Evolutionary conservation across 2,329 filamentous ascomycete genomes (phyloP), one percentile per base, ranked within the genome.

Genomic region (Camillea tinctor): DNA sequence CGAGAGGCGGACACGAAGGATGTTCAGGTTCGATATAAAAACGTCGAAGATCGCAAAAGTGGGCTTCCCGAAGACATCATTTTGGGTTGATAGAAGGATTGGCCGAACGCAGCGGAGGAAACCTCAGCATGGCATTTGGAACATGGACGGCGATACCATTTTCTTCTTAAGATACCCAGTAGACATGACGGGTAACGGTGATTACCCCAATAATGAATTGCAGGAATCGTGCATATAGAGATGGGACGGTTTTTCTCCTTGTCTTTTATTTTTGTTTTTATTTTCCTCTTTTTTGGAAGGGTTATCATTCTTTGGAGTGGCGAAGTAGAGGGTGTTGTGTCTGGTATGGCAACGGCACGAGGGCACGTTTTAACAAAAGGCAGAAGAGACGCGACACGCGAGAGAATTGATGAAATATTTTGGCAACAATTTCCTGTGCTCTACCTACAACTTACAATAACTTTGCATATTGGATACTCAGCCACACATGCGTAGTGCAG

Each of bases 41-140:
- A 57, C 3, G 60, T 72, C 7, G 24, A 56, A 48, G 63, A 68
- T 24, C 66, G 71, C 20, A 59, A 66, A 56, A 72, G 70, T 1
- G 69, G 71, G 3, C 55, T 57, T 5, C 64, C 56, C 1, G 65
- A 69, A 50, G 71, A 74, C 55, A 70, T 74, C 20, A 65, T 74
- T 50, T 50, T 72, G 15, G 71, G 67, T 26, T 74, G 54, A 68
- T 17, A 15, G 17, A 17, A 2, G 23, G 17, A 19, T 53, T 3
- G 26, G 13, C 7, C 26, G 7, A 2, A 22, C 23, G 19, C 8
- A 15, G 26, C 6, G 17, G 22, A 4, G 11, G 7, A 48, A 40
- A 17, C 23, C 4, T 36, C 50, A n/a, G 8, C 21, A 40, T 23
- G 21, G 36, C 21, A 19, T 26, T 24, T 36, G 19, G 23, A 26